Evolutionary conservation across 2,329 filamentous ascomycete species (phyloP).

Genomic region (Neopestalotiopsis sp.): DNA sequence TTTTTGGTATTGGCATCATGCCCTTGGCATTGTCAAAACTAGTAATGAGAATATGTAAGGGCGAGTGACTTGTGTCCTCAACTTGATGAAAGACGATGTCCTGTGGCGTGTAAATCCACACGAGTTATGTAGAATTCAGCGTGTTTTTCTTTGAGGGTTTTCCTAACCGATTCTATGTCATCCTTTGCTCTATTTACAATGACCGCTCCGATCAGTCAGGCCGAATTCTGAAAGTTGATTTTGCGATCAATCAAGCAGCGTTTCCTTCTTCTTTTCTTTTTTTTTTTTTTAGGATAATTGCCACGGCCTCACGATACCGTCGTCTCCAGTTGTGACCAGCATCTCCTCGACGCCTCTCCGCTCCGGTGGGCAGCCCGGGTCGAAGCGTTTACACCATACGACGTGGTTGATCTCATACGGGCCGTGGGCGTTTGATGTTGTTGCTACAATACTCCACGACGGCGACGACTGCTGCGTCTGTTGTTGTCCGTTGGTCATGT

Average conservation of each 20-base stretch:
- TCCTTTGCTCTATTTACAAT: too few species aligned
- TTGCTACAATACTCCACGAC: conserved; percentile 72
- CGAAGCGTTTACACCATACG: conserved; percentile 81
- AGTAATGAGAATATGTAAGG: too few species aligned
- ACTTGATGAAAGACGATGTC: too few species aligned
- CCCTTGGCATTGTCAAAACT: too few species aligned
- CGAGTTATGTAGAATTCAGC: too few species aligned
- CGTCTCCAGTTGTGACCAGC: conserved; percentile 88
- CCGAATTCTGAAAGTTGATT: neutral
- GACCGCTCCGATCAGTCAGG: too few species aligned
- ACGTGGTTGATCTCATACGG: conserved; percentile 95
- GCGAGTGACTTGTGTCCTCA: too few species aligned
- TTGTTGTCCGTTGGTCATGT: conserved; percentile 34
- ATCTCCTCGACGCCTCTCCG: conserved; percentile 74
- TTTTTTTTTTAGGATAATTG: conserved; percentile 45
- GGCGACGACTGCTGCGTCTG: conserved; percentile 28
- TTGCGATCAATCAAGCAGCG: neutral
- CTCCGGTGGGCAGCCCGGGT: conserved; percentile 57
- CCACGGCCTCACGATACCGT: conserved; percentile 89
- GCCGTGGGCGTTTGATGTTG: conserved; percentile 78
- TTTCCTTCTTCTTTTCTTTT: neutral
- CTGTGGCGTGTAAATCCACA: too few species aligned
- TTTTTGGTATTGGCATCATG: too few species aligned
- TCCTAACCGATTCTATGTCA: too few species aligned
- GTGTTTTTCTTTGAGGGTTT: too few species aligned